A percentile compares a stretch with the other conserved stretches of the same genome.
Evolutionary conservation across 805 yeast species (phyloP).

Genomic region (Kazachstania taianensis): DNA sequence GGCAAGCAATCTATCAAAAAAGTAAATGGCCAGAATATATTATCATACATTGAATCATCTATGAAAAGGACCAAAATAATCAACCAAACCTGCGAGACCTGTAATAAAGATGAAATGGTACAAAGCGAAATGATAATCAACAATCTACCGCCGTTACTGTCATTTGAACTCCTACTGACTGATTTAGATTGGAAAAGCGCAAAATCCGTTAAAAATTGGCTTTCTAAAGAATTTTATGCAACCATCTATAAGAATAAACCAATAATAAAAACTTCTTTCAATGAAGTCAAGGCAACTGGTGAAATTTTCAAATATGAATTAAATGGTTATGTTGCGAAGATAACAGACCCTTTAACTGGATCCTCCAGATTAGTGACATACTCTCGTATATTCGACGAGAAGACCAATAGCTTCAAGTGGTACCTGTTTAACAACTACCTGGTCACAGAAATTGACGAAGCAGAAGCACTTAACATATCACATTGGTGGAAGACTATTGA

Average conservation of each 20-base stretch:
- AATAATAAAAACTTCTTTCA: constrained; percentile 25
- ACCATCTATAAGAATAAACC: constrained; percentile 32
- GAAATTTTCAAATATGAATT: constrained; percentile 45
- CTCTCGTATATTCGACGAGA: constrained; percentile 35
- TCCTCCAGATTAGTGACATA: constrained; percentile 52
- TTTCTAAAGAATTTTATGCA: constrained; percentile 50
- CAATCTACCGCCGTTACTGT: constrained; percentile 55
- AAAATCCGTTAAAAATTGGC: constrained; percentile 45
- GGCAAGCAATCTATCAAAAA: constrained; percentile 25
- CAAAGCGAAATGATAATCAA: constrained; percentile 43
- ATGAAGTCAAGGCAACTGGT: constrained; percentile 22
- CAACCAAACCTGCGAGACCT: constrained; percentile 43
- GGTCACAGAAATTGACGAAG: constrained; percentile 62
- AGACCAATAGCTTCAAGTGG: constrained; percentile 42
- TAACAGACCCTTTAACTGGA: constrained; percentile 41
- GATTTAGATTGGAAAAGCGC: constrained; percentile 46
- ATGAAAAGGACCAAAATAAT: constrained; percentile 43
- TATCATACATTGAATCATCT: constrained; percentile 53
- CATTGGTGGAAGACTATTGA: constrained; percentile 81
- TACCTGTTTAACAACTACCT: constrained; percentile 83
- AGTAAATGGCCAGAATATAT: constrained; percentile 31
- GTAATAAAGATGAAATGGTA: constrained; percentile 42
- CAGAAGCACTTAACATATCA: constrained; percentile 66
- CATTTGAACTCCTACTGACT: constrained; percentile 47
- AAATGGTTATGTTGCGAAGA: constrained; percentile 60